Percentiles rank a stretch among this genome's conserved stretches.
These are phyloP conservation scores for Ustilago xerochloae DNA, from an alignment of 1,284 basidiomycete genomes.

Conservation along the genomic window DNA sequence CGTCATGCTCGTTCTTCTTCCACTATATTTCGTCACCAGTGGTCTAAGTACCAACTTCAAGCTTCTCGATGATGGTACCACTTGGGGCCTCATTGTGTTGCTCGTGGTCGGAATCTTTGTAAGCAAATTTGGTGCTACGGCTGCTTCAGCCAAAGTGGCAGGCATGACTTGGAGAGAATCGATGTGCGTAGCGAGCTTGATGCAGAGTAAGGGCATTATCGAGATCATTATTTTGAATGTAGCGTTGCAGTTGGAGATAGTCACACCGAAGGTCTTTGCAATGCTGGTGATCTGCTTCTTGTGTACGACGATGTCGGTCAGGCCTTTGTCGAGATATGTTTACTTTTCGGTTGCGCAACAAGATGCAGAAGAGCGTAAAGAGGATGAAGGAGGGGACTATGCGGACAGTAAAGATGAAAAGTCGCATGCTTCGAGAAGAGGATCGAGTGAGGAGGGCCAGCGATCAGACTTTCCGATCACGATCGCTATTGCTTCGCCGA, in stretches of 20 bases:
- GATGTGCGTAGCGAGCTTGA: conserved; percentile 47
- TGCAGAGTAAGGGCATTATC: conserved; percentile 57
- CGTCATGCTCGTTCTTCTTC: conserved; percentile 44
- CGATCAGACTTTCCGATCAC: conserved; percentile 41
- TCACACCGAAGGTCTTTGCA: conserved; percentile 43
- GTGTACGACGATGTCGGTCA: conserved; percentile 47
- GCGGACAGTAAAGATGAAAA: neutral
- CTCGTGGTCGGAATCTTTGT: conserved; percentile 51
- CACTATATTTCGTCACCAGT: conserved; percentile 53
- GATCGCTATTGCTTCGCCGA: conserved; percentile 46
- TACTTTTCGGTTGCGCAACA: conserved; percentile 33
- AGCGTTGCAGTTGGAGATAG: conserved; percentile 38
- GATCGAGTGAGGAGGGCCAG: neutral
- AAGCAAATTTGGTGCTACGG: conserved; percentile 48
- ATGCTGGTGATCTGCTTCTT: conserved; percentile 55
- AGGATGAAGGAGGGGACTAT: conserved; percentile 6
- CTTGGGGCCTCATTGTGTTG: conserved; percentile 53
- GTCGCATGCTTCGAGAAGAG: neutral
- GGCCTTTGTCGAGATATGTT: conserved; percentile 42
- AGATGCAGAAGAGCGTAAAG: neutral
- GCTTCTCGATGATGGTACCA: conserved; percentile 38
- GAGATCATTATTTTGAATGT: conserved; percentile 58
- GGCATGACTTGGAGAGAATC: conserved; percentile 51
- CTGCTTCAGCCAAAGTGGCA: conserved; percentile 35
- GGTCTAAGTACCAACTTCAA: conserved; percentile 54